These are phyloP conservation scores for Nidula microcarpa DNA, from an alignment of 768 basidiomycete genomes.

Conservation along the genomic window DNA sequence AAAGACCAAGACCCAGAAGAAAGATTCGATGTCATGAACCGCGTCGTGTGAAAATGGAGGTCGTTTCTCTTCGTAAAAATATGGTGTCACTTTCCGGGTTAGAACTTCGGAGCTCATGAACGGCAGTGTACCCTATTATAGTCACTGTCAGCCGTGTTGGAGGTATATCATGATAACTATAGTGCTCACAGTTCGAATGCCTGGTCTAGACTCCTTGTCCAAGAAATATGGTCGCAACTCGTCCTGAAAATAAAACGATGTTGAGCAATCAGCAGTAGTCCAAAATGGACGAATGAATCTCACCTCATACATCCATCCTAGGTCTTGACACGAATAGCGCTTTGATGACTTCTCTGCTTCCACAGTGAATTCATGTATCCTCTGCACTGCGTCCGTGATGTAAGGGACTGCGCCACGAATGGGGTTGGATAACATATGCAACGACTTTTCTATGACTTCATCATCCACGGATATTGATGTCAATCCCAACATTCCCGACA, in stretches of 20 bases:
- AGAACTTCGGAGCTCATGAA: neutral
- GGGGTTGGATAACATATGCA: too few species aligned
- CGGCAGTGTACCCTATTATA: neutral
- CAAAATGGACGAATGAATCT: too few species aligned
- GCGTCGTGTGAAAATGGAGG: neutral
- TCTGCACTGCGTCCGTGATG: too few species aligned
- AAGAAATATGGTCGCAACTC: neutral
- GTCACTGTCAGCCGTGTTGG: neutral
- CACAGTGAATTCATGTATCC: too few species aligned
- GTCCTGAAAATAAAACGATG: too few species aligned
- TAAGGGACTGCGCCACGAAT: too few species aligned
- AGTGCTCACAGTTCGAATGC: neutral
- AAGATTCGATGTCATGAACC: neutral
- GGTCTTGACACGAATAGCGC: too few species aligned
- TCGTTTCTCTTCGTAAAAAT: neutral
- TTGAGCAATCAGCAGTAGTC: too few species aligned
- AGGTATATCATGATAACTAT: neutral
- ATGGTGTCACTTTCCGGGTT: neutral
- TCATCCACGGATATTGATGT: too few species aligned
- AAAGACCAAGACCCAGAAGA: neutral
- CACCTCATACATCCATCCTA: too few species aligned
- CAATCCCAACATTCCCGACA: neutral
- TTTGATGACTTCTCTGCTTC: too few species aligned
- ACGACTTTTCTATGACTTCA: too few species aligned
- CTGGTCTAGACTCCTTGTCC: neutral